These are phyloP conservation scores for Pulveroboletus sp. DNA, from an alignment of 768 basidiomycete species.

Conservation along the genomic window DNA sequence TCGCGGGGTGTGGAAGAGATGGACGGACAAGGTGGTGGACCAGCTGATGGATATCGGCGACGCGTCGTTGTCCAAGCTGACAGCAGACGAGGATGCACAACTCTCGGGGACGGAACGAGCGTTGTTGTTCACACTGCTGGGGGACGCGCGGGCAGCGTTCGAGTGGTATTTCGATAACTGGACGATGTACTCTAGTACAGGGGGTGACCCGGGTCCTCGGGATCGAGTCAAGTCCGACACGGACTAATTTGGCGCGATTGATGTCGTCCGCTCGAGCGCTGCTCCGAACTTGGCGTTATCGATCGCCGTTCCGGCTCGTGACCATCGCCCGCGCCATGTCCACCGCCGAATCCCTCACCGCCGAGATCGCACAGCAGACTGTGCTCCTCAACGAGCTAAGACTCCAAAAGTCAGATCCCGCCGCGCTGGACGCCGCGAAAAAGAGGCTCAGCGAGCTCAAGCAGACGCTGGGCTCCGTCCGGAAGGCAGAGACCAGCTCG, in stretches of 20 bases:
- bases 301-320: constrained; percentile 27
- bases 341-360: constrained; percentile 42
- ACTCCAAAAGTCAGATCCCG: constrained; percentile 48
- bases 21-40: constrained; percentile 20
- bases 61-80: constrained; percentile 6
- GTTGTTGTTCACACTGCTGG: constrained; percentile 17
- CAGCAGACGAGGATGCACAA: neutral
- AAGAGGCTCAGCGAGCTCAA: constrained; percentile 70
- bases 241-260: constrained; percentile 12
- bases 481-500: constrained; percentile 24
- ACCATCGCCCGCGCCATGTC: constrained; percentile 35
- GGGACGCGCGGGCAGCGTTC: constrained; percentile 21
- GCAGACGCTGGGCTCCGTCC: constrained; percentile 46
- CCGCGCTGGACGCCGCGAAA: constrained; percentile 55
- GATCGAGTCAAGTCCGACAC: constrained; percentile 17
- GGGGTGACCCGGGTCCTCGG: constrained; percentile 24
- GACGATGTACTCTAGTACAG: constrained; percentile 3
- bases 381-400: constrained; percentile 60
- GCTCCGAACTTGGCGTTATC: constrained; percentile 29
- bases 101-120: constrained; percentile 9
- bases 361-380: constrained; percentile 54
- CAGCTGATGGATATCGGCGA: constrained; percentile 13
- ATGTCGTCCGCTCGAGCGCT: constrained; percentile 18
- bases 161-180: constrained; percentile 17
- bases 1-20: constrained; percentile 18